Evolutionary conservation across 2,329 filamentous ascomycete species (phyloP), one percentile per base, ranked within the genome.

Genomic region (Aureobasidium sp.): DNA sequence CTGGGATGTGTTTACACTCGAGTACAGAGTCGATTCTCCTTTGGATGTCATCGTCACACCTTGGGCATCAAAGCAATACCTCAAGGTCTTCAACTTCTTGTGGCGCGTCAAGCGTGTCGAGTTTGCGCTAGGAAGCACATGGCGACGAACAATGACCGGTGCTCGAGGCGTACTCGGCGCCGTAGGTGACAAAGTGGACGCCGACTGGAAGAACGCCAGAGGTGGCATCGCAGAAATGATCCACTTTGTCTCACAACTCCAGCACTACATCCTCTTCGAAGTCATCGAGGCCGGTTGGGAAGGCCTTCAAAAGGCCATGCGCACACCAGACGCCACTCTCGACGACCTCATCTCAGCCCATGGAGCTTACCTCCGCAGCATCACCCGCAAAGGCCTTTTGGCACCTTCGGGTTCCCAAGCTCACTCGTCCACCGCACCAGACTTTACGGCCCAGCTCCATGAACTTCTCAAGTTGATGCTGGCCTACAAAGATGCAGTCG

Each of bases 61-160:
- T 45, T 97, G 92, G 85, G 92, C 91, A 49, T 93, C 90, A 67
- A 89, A 93, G 25, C 93, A 99, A 72, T 99, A 99, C 72, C 87
- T 99, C 68, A 97, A 97, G 73, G 91, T 99, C 11, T 99, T 99
- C 83, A 99, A 99, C 76, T 97, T 99, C 71, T 82, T 99, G 3
- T 99, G 94, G 93, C 88, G 94, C 65, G 91, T 99, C 71, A 99
- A 99, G 77, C 88, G 94, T 31, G 94, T 99, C 57, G 94, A 99
- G 71, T 99, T 97, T 70, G 92, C 90, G 0, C 83, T 99, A 1
- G 84, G 88, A 5, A 91, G 89, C 14, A 94, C 91, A 44, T 99
- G 94, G 92, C 87, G 94, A 62, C 89, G 92, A 67, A 96, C 89
- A 75, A 97, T 97, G 86, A 99, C 94, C 0, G 94, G 94, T 48